These are phyloP conservation scores for Vitis hybrid DNA, from an alignment of 177 flowering plant genomes.

Conservation along the genomic window DNA sequence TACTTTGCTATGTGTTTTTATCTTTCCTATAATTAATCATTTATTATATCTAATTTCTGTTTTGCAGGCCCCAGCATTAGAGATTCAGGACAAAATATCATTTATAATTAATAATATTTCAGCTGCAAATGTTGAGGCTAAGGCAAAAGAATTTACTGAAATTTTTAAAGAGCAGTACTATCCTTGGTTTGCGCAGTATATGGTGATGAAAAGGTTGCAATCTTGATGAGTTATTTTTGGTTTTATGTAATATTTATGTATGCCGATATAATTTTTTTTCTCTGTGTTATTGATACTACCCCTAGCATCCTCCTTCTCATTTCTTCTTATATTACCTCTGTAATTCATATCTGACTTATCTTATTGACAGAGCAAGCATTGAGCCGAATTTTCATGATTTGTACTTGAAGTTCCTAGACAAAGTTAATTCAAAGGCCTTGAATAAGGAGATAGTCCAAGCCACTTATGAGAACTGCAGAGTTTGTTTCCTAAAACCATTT, in stretches of 20 bases:
- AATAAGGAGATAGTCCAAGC: constrained; percentile 81
- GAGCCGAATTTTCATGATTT: constrained; percentile 96
- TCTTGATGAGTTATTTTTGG: neutral
- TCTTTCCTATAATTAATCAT: constrained; percentile 1
- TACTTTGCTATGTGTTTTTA: neutral
- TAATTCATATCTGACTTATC: neutral
- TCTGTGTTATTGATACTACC: neutral
- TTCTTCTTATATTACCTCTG: neutral
- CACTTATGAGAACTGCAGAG: constrained; percentile 98
- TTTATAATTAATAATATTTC: constrained; percentile 90
- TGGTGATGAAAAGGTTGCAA: constrained; percentile 96
- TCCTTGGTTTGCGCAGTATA: constrained; percentile 96
- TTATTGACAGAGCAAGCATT: constrained; percentile 80
- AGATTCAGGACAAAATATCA: constrained; percentile 86
- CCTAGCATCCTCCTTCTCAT: neutral
- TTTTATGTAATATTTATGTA: neutral
- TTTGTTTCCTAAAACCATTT: constrained; percentile 16
- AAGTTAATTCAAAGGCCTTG: constrained; percentile 68
- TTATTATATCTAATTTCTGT: constrained; percentile 7
- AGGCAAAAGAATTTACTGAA: constrained; percentile 84
- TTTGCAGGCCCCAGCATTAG: constrained; percentile 79
- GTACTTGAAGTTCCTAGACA: constrained; percentile 93
- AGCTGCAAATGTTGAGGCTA: constrained; percentile 68
- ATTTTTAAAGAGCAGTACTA: constrained; percentile 74
- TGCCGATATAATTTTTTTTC: neutral